These are phyloP conservation scores for Bolboschoenus planiculmis DNA, from an alignment of 176 grass and related monocot genomes.

Conservation along the genomic window DNA sequence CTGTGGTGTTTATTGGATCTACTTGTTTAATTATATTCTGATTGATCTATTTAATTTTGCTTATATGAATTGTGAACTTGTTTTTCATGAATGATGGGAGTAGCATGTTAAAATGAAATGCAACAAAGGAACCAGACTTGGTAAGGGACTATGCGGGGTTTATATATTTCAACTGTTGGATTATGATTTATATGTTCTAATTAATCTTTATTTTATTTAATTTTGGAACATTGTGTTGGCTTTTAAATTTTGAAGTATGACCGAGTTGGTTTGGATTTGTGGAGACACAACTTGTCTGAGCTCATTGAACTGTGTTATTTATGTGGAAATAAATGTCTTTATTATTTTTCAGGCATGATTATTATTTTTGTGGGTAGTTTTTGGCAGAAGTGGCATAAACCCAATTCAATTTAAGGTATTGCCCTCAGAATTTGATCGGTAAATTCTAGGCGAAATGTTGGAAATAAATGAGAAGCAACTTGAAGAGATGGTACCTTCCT, in stretches of 20 bases:
- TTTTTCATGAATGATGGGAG: background rate
- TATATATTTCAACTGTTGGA: conserved; percentile 2
- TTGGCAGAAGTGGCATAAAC: no score
- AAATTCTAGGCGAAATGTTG: background rate
- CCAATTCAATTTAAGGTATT: background rate
- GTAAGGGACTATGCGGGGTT: background rate
- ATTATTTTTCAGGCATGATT: background rate
- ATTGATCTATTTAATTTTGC: conserved; percentile 26
- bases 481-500: background rate
- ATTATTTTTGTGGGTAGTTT: no score
- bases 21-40: conserved; percentile 23
- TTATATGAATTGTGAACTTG: conserved; percentile 14
- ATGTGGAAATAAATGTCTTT: background rate
- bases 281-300: background rate
- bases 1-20: conserved; percentile 11
- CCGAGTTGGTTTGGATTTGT: background rate
- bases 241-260: background rate
- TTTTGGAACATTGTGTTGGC: background rate
- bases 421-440: background rate
- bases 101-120: background rate
- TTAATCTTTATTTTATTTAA: background rate
- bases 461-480: background rate
- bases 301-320: background rate
- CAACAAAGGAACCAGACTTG: background rate
- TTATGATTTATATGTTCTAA: conserved; percentile 11